A percentile compares a stretch with the other conserved stretches of the same genome.
phyloP scores from a whole-genome alignment of 148 eudicot species.

The Vaccinium vitisidaea region DNA sequence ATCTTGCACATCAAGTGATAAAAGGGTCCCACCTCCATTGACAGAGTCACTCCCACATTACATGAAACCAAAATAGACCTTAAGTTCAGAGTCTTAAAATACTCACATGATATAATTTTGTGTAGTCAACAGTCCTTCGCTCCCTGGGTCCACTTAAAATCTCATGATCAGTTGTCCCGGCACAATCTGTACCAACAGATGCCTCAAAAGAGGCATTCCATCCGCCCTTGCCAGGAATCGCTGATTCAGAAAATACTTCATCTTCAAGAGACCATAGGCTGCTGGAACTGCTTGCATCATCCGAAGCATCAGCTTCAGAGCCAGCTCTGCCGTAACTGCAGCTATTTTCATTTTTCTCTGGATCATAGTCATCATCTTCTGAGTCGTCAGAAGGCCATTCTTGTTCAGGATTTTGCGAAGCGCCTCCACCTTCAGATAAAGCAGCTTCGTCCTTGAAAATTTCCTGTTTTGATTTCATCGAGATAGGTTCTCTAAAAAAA shows the following conservation, averaged over 20 bases:
- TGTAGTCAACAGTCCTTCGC: constrained; percentile 72
- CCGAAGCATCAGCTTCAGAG: constrained; percentile 36
- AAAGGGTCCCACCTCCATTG: background rate
- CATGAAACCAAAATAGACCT: background rate
- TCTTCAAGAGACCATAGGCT: constrained; percentile 67
- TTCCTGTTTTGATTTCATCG: constrained; percentile 46
- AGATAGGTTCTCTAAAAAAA: background rate
- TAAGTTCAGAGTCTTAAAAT: constrained; percentile 6
- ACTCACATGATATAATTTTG: constrained; percentile 79
- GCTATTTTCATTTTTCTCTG: constrained; percentile 46
- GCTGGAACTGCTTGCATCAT: constrained; percentile 47
- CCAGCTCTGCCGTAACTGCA: constrained; percentile 29
- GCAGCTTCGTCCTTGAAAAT: constrained; percentile 85
- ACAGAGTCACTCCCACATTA: background rate
- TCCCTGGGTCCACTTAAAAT: constrained; percentile 66
- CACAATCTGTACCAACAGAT: constrained; percentile 33
- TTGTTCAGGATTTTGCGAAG: constrained; percentile 46
- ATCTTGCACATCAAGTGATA: background rate
- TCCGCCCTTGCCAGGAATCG: constrained; percentile 26
- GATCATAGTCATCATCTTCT: constrained; percentile 86
- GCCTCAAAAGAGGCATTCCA: constrained; percentile 25
- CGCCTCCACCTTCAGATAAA: constrained; percentile 48
- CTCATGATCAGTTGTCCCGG: constrained; percentile 50
- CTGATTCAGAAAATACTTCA: constrained; percentile 48
- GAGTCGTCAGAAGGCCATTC: constrained; percentile 99